A percentile compares a stretch with the other conserved stretches of the same genome.
Conservation (phyloP, 306 rosid species). For the Cicer judaicum region DNA sequence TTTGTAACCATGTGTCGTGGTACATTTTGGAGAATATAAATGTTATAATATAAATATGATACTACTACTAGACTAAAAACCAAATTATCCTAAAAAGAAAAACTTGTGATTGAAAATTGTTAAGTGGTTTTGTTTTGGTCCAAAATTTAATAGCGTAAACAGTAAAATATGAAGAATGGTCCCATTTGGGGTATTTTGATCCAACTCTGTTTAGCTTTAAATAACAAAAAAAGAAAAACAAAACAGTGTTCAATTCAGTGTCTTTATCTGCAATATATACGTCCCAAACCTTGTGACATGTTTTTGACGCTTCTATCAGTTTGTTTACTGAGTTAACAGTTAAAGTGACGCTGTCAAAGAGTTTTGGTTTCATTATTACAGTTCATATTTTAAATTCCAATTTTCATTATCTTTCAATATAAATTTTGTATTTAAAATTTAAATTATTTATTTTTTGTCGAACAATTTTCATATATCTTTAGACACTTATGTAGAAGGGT, state of each 20-base stretch:
- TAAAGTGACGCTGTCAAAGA: background rate
- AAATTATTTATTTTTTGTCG: too few relatives aligned
- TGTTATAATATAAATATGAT: too few relatives aligned
- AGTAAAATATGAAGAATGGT: conserved; percentile 40
- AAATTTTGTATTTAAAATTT: too few relatives aligned
- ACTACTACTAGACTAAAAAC: too few relatives aligned
- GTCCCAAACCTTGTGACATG: conserved; percentile 32
- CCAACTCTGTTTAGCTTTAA: conserved; percentile 43
- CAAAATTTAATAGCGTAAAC: background rate
- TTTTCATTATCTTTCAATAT: too few relatives aligned
- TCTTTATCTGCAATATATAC: conserved; percentile 16
- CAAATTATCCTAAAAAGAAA: background rate
- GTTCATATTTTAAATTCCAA: too few relatives aligned
- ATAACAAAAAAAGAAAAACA: conserved; percentile 43
- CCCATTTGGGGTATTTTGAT: conserved; percentile 36
- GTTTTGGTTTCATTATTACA: background rate
- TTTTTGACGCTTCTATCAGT: conserved; percentile 24
- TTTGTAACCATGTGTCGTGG: too few relatives aligned
- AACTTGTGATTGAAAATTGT: background rate
- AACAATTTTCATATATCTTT: too few relatives aligned
- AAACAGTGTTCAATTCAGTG: conserved; percentile 36
- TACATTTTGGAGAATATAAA: too few relatives aligned
- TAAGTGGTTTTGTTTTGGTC: background rate
- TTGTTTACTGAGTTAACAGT: background rate
- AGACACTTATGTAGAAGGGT: too few relatives aligned